A percentile compares a stretch with the other conserved stretches of the same genome.
phyloP scores from a whole-genome alignment of 805 yeast species.

The Candida vaughaniae region DNA sequence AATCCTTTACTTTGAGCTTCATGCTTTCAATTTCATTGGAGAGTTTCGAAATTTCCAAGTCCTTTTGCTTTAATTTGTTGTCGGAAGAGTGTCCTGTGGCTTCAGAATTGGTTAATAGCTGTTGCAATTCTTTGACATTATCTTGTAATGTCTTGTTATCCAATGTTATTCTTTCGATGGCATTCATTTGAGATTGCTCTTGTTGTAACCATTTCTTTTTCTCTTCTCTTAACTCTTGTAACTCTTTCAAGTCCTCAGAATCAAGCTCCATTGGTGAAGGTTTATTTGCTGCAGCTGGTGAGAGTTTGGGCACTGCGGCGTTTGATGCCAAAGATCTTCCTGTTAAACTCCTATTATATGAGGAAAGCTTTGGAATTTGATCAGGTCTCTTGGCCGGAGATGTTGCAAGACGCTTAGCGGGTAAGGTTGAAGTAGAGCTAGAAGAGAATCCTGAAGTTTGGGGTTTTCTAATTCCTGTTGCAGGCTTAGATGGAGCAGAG shows the following conservation, averaged over 20 bases:
- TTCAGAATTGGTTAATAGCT: slow-evolving; percentile 39
- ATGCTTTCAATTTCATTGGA: slow-evolving; percentile 62
- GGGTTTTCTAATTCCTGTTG: slow-evolving; percentile 1
- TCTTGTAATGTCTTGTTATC: slow-evolving; percentile 25
- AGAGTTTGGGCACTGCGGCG: slow-evolving; percentile 10
- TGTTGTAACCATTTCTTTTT: slow-evolving; percentile 44
- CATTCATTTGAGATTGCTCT: slow-evolving; percentile 16
- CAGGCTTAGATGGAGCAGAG: neutral
- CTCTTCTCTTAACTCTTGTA: slow-evolving; percentile 53
- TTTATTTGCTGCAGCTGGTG: slow-evolving; percentile 1
- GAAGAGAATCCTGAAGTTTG: slow-evolving; percentile 9
- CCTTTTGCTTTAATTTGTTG: slow-evolving; percentile 62
- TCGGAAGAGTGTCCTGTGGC: slow-evolving; percentile 31
- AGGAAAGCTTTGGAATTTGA: slow-evolving; percentile 25
- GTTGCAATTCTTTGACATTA: slow-evolving; percentile 23
- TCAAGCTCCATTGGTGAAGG: slow-evolving; percentile 8
- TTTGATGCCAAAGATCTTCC: slow-evolving; percentile 36
- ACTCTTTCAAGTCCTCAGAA: slow-evolving; percentile 41
- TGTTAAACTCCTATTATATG: slow-evolving; percentile 39
- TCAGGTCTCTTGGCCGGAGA: slow-evolving; percentile 60
- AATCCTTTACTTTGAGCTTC: slow-evolving; percentile 48
- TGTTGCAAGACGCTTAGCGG: slow-evolving; percentile 67
- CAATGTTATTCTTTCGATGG: slow-evolving; percentile 20
- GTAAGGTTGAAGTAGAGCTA: slow-evolving; percentile 36
- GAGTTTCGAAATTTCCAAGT: slow-evolving; percentile 61